Evolutionary conservation across 768 basidiomycete genomes (phyloP).

Genomic region (Zangia roseola): DNA sequence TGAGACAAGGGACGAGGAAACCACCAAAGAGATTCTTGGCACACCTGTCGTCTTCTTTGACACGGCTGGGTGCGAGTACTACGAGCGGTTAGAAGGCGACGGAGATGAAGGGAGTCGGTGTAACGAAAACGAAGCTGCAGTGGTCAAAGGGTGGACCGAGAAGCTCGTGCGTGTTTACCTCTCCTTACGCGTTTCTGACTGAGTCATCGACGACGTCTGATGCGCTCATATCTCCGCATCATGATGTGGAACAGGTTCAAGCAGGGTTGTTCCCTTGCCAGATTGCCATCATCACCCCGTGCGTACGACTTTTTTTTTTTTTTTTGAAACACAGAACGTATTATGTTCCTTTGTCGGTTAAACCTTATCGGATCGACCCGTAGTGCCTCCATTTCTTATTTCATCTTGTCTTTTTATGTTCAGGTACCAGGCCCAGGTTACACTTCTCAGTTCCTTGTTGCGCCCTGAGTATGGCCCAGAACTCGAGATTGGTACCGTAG

Average conservation of each 20-base stretch:
- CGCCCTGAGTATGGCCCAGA: constrained; percentile 62
- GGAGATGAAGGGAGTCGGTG: constrained; percentile 87
- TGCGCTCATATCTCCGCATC: too few relatives aligned
- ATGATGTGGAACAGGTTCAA: constrained; percentile 41
- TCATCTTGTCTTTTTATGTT: not conserved
- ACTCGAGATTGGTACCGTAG: constrained; percentile 92
- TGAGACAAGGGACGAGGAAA: constrained; percentile 52
- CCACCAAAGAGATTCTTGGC: constrained; percentile 66
- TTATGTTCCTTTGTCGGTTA: too few relatives aligned
- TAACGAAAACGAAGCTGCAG: constrained; percentile 92
- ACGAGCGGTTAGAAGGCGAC: constrained; percentile 75
- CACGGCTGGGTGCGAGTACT: constrained; percentile 92
- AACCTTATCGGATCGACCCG: too few relatives aligned
- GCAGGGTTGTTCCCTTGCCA: constrained; percentile 64
- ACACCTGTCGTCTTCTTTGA: constrained; percentile 92
- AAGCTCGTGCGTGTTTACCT: constrained; percentile 55
- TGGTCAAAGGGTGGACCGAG: constrained; percentile 82
- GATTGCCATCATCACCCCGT: constrained; percentile 90
- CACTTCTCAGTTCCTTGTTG: constrained; percentile 74
- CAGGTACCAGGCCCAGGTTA: constrained; percentile 92
- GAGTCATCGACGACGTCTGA: too few relatives aligned
- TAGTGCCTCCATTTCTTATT: not conserved
- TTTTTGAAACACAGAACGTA: too few relatives aligned
- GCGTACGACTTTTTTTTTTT: constrained; percentile 18
- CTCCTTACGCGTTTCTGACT: not conserved